Evolutionary conservation across 129 eudicot species (phyloP).

Genomic region (Centaurea solstitialis): DNA sequence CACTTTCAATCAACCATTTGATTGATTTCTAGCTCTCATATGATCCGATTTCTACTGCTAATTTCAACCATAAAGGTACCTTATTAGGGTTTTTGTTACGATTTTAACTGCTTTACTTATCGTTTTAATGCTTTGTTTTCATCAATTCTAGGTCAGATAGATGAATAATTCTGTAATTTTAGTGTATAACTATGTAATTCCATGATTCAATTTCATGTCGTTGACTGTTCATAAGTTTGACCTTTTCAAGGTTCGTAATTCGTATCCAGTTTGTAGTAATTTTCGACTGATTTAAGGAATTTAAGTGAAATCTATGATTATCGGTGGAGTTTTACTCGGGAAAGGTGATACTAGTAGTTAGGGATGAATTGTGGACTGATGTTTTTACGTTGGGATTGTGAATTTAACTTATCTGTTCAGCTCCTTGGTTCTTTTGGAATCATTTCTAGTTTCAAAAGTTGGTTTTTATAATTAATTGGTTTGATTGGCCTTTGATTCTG

Average conservation of each 20-base stretch:
- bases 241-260: constrained; percentile 17
- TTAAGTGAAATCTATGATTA: background rate
- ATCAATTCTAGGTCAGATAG: background rate
- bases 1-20: background rate
- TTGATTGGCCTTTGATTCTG: background rate
- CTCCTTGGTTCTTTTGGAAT: background rate
- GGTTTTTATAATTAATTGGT: no score
- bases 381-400: background rate
- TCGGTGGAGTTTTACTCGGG: background rate
- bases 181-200: background rate
- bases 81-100: constrained; percentile 19
- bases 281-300: constrained; percentile 11
- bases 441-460: background rate
- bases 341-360: constrained; percentile 9
- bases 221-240: constrained; percentile 26
- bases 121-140: background rate
- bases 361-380: constrained; percentile 8
- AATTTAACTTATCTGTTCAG: background rate
- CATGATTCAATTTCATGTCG: constrained; percentile 13
- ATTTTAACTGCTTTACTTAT: constrained; percentile 18
- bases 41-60: constrained; percentile 28
- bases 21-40: background rate
- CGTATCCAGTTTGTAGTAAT: background rate
- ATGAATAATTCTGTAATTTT: background rate
- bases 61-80: constrained; percentile 30